A percentile compares a stretch with the other conserved stretches of the same genome.
phyloP scores from a whole-genome alignment of 805 yeast genomes.

The Lachancea kluyveri region DNA sequence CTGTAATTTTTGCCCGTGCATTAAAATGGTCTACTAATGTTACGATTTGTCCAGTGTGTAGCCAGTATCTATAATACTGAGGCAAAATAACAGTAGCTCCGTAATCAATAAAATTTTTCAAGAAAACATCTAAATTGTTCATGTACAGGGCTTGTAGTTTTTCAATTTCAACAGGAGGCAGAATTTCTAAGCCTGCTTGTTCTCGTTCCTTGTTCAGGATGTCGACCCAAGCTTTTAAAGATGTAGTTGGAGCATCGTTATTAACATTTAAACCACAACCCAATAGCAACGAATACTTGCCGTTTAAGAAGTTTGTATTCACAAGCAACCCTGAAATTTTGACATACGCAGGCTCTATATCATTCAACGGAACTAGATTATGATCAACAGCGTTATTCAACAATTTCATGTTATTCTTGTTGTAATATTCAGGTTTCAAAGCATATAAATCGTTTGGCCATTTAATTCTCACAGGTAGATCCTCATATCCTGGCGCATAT shows the following conservation, averaged over 20 bases:
- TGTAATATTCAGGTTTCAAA: conserved; percentile 54
- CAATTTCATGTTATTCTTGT: conserved; percentile 21
- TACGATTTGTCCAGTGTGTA: conserved; percentile 72
- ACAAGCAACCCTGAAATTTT: conserved; percentile 83
- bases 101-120: conserved; percentile 46
- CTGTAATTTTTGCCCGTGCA: conserved; percentile 58
- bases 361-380: conserved; percentile 37
- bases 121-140: conserved; percentile 57
- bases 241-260: conserved; percentile 88
- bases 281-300: conserved; percentile 58
- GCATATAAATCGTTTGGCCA: conserved; percentile 97
- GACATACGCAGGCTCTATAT: conserved; percentile 58
- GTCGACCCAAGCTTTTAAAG: conserved; percentile 65
- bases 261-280: conserved; percentile 86
- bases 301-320: conserved; percentile 62
- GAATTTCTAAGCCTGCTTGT: conserved; percentile 34
- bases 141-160: conserved; percentile 51
- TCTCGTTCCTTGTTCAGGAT: conserved; percentile 50
- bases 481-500: conserved; percentile 58
- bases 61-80: conserved; percentile 78
- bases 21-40: conserved; percentile 50
- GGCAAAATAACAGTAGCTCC: conserved; percentile 68
- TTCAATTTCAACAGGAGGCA: conserved; percentile 43
- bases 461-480: conserved; percentile 73
- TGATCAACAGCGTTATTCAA: conserved; percentile 18